phyloP scores from a whole-genome alignment of 2,329 filamentous ascomycete genomes.

The Ustilaginoidea virens region DNA sequence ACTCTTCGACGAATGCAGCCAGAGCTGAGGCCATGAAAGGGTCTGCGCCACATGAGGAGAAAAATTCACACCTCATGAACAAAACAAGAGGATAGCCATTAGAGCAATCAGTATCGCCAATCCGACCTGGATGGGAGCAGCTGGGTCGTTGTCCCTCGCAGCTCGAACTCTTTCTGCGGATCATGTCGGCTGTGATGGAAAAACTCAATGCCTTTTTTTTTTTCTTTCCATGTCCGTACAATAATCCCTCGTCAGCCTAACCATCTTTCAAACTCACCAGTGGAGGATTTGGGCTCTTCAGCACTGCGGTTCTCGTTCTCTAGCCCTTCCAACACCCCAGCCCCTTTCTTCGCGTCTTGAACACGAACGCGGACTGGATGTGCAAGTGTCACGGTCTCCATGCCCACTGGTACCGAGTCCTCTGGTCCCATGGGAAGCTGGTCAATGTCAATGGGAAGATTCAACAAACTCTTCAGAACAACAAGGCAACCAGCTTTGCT shows the following conservation, averaged over 20 bases:
- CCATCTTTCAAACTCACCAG: constrained; percentile 15
- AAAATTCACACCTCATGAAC: too few relatives aligned
- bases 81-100: constrained; percentile 13
- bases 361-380: constrained; percentile 37
- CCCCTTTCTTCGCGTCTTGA: neutral
- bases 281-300: neutral
- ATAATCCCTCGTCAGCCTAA: neutral
- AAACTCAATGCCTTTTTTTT: too few relatives aligned
- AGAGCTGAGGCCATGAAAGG: constrained; percentile 56
- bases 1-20: constrained; percentile 71
- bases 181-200: too few relatives aligned
- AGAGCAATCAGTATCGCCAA: constrained; percentile 49
- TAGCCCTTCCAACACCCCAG: too few relatives aligned
- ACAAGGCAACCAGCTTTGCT: constrained; percentile 79
- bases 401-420: constrained; percentile 48
- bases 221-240: neutral
- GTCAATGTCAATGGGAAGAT: constrained; percentile 67
- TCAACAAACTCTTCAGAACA: constrained; percentile 61
- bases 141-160: too few relatives aligned
- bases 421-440: constrained; percentile 76
- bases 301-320: neutral
- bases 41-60: too few relatives aligned
- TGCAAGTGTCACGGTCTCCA: constrained; percentile 72
- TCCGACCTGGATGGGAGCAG: too few relatives aligned
- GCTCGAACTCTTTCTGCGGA: too few relatives aligned